Evolutionary conservation across 2,329 filamentous ascomycete genomes (phyloP).

Genomic region (Nectriaceae sp.): DNA sequence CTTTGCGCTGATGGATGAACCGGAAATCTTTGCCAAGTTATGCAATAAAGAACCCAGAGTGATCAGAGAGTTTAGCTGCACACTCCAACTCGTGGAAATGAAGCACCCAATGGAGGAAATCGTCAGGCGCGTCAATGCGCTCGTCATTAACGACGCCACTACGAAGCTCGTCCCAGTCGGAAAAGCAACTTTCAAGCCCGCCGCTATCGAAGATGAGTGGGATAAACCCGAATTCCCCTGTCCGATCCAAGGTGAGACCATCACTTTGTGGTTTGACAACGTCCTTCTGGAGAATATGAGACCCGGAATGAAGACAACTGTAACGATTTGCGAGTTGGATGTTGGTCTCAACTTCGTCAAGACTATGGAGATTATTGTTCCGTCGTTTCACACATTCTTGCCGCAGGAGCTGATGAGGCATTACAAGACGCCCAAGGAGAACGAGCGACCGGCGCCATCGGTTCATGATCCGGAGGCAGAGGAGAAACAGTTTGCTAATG

Average conservation of each 20-base stretch:
- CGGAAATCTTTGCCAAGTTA: constrained; percentile 33
- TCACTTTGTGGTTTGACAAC: constrained; percentile 69
- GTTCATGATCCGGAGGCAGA: constrained; percentile 36
- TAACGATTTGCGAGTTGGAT: constrained; percentile 57
- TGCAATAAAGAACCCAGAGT: constrained; percentile 32
- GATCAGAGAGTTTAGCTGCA: constrained; percentile 50
- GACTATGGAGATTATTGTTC: constrained; percentile 53
- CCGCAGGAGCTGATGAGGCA: constrained; percentile 69
- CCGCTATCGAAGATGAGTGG: constrained; percentile 51
- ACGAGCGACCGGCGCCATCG: constrained; percentile 49
- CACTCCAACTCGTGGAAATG: constrained; percentile 62
- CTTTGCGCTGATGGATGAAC: constrained; percentile 41
- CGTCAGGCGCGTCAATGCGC: constrained; percentile 45
- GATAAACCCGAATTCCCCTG: constrained; percentile 34
- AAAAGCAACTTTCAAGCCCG: constrained; percentile 43
- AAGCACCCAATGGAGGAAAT: constrained; percentile 44
- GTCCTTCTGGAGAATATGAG: constrained; percentile 53
- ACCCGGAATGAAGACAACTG: constrained; percentile 64
- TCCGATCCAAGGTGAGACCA: constrained; percentile 15
- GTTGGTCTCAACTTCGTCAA: constrained; percentile 69
- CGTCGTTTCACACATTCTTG: constrained; percentile 65
- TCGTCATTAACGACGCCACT: constrained; percentile 36
- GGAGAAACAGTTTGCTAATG: constrained; percentile 29
- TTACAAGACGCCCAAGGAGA: constrained; percentile 59
- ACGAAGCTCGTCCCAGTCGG: constrained; percentile 45